phyloP scores from a whole-genome alignment of 2,329 filamentous ascomycete species.

The Botrytis porri region DNA sequence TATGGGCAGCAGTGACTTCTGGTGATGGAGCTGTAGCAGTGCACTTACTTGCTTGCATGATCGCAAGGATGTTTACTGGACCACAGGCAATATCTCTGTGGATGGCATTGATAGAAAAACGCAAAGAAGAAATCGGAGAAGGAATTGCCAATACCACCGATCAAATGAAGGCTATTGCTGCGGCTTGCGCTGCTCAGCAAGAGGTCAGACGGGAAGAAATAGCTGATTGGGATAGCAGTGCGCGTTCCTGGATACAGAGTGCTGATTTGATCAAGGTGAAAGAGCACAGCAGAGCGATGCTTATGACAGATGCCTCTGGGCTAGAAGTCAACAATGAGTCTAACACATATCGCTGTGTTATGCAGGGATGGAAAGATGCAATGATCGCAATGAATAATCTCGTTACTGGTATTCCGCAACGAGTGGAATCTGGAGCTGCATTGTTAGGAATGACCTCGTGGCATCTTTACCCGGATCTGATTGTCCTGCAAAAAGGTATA shows the following conservation, averaged over 20 bases:
- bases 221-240: slow-evolving; percentile 38
- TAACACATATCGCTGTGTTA: slow-evolving; percentile 28
- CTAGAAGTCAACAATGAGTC: slow-evolving; percentile 26
- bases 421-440: slow-evolving; percentile 19
- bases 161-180: neutral
- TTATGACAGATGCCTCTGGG: slow-evolving; percentile 32
- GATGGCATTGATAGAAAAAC: slow-evolving; percentile 33
- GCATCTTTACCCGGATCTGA: slow-evolving; percentile 34
- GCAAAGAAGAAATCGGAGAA: slow-evolving; percentile 23
- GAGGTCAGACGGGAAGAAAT: slow-evolving; percentile 32
- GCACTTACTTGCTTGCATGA: slow-evolving; percentile 40
- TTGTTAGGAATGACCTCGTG: slow-evolving; percentile 31
- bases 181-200: slow-evolving; percentile 23
- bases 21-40: slow-evolving; percentile 30
- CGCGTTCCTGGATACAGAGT: slow-evolving; percentile 37
- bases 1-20: slow-evolving; percentile 40
- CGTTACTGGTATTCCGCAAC: slow-evolving; percentile 30
- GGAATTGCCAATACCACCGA: neutral
- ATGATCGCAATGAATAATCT: slow-evolving; percentile 29
- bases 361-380: slow-evolving; percentile 30
- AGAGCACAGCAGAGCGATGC: slow-evolving; percentile 31
- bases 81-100: slow-evolving; percentile 39
- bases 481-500: slow-evolving; percentile 20
- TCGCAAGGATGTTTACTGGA: slow-evolving; percentile 37
- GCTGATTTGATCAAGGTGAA: slow-evolving; percentile 32